Conservation (phyloP, 2,329 filamentous ascomycete genomes). For the Penicillium verrucosum region DNA sequence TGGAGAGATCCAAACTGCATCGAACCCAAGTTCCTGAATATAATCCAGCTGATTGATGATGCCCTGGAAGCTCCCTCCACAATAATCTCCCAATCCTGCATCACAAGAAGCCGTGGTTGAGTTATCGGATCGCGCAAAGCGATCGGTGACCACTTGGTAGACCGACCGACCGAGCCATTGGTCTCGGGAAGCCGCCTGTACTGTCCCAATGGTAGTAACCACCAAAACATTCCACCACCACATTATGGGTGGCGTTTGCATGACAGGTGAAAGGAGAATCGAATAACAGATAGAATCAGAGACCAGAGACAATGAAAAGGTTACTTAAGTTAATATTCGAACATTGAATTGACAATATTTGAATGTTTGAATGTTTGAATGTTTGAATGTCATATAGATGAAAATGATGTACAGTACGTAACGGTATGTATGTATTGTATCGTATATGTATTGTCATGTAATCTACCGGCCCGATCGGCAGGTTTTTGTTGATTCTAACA, state of each 20-base stretch:
- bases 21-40: slow-evolving; percentile 49
- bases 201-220: slow-evolving; percentile 5
- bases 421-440: not conserved
- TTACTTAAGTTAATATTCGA: not conserved
- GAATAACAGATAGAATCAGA: not conserved
- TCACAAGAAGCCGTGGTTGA: slow-evolving; percentile 34
- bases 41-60: slow-evolving; percentile 48
- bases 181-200: slow-evolving; percentile 25
- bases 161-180: slow-evolving; percentile 43
- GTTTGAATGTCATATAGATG: not conserved
- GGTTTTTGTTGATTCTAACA: not conserved
- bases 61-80: slow-evolving; percentile 48
- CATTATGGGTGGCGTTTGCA: slow-evolving; percentile 12
- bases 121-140: slow-evolving; percentile 41
- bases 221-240: slow-evolving; percentile 8
- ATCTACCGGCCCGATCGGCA: slow-evolving; percentile 3
- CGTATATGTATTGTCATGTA: not conserved
- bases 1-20: slow-evolving; percentile 50
- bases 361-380: not conserved
- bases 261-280: not conserved
- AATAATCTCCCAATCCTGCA: slow-evolving; percentile 36
- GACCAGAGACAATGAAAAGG: not conserved
- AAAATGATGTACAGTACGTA: not conserved
- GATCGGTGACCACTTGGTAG: slow-evolving; percentile 45
- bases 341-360: too few relatives aligned